Evolutionary conservation across 371 early-diverging fungal genomes (phyloP).

Genomic region (Actinomucor elegans): DNA sequence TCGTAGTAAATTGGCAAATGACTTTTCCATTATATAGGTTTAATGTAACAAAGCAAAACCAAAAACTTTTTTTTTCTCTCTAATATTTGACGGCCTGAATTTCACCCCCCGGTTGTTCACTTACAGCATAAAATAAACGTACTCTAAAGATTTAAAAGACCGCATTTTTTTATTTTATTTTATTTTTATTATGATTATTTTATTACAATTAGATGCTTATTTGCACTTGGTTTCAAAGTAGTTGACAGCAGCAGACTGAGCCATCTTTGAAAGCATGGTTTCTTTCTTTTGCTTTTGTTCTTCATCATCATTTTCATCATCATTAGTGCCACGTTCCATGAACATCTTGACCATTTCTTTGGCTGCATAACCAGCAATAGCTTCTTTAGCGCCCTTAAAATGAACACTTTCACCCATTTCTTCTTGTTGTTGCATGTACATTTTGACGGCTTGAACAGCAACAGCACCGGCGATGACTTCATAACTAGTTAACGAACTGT

Average conservation of each 20-base stretch:
- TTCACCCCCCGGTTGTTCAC: too few relatives aligned
- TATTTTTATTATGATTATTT: too few relatives aligned
- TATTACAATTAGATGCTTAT: too few relatives aligned
- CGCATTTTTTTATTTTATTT: background rate
- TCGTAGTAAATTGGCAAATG: conserved; percentile 70
- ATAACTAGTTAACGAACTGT: conserved; percentile 23
- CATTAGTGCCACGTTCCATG: conserved; percentile 26
- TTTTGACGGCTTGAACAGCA: conserved; percentile 56
- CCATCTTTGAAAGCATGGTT: conserved; percentile 25
- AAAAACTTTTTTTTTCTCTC: background rate
- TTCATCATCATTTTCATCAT: conserved; percentile 27
- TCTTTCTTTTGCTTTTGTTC: conserved; percentile 25
- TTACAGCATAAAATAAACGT: too few relatives aligned
- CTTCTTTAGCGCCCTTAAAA: conserved; percentile 49
- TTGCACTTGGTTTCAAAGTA: conserved; percentile 21
- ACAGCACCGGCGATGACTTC: conserved; percentile 64
- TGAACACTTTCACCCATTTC: conserved; percentile 34
- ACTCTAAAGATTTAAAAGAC: too few relatives aligned
- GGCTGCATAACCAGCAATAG: conserved; percentile 53
- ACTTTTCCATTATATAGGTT: conserved; percentile 58
- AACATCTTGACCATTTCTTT: conserved; percentile 39
- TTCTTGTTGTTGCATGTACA: conserved; percentile 44
- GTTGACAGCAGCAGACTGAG: conserved; percentile 24
- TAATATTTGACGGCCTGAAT: too few relatives aligned
- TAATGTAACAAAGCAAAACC: conserved; percentile 6